Percentiles rank a stretch among this genome's conserved stretches.
Conservation (phyloP, 257 asterid genomes). For the Scutellaria minor region DNA sequence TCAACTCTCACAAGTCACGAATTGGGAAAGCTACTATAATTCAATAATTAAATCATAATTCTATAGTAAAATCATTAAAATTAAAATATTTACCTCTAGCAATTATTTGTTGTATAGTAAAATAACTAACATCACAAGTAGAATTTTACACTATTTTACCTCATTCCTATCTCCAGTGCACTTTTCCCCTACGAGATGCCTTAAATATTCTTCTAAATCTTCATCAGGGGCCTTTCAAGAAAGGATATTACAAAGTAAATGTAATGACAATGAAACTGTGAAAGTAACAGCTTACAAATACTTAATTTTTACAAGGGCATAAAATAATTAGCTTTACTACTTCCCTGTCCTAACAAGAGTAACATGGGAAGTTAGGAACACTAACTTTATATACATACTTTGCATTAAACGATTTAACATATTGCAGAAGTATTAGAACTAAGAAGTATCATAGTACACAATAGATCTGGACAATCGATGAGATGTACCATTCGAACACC, state of each 20-base stretch:
- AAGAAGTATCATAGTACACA: neutral
- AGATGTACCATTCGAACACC: slow-evolving; percentile 80
- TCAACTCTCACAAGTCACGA: neutral
- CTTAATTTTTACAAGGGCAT: neutral
- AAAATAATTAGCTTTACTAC: neutral
- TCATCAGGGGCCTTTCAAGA: slow-evolving; percentile 87
- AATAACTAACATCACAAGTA: slow-evolving; percentile 23
- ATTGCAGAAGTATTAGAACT: slow-evolving; percentile 13
- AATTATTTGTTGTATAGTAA: neutral
- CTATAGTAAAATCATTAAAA: too few relatives aligned
- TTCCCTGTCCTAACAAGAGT: slow-evolving; percentile 10
- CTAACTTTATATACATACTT: neutral
- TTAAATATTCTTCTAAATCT: slow-evolving; percentile 91
- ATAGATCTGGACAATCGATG: neutral
- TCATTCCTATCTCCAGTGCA: slow-evolving; percentile 88
- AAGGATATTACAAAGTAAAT: slow-evolving; percentile 26
- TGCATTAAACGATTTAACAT: neutral
- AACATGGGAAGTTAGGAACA: neutral
- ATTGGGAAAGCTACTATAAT: neutral
- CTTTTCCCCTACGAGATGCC: slow-evolving; percentile 79
- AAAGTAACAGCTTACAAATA: slow-evolving; percentile 6
- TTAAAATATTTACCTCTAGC: neutral
- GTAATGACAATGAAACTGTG: neutral
- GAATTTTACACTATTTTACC: slow-evolving; percentile 47
- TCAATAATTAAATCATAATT: neutral